Evolutionary conservation across 2,329 filamentous ascomycete genomes (phyloP).

Genomic region (Botryosphaeria dothidea): DNA sequence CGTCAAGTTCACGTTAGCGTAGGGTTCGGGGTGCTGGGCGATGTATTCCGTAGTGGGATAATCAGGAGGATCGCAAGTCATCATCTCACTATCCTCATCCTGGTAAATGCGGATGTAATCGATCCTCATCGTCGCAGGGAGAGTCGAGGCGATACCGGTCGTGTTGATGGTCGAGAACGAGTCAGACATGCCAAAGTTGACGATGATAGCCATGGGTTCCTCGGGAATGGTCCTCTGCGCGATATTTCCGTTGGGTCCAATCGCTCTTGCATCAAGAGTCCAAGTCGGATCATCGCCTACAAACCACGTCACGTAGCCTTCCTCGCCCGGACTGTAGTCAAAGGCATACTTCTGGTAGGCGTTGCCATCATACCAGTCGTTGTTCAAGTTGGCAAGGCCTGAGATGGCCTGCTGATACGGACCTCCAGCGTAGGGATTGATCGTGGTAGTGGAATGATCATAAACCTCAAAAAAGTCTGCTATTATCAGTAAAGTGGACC

Average conservation of each 20-base stretch:
- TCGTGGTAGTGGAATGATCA: constrained; percentile 52
- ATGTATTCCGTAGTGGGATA: constrained; percentile 71
- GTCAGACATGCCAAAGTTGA: constrained; percentile 71
- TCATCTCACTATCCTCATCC: constrained; percentile 55
- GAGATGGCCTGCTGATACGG: constrained; percentile 59
- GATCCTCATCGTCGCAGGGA: constrained; percentile 67
- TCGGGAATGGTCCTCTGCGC: constrained; percentile 65
- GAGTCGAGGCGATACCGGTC: constrained; percentile 53
- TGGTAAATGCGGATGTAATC: constrained; percentile 74
- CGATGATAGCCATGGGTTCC: constrained; percentile 67
- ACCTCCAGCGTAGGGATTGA: constrained; percentile 56
- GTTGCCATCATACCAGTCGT: constrained; percentile 56
- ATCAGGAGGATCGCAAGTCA: constrained; percentile 68
- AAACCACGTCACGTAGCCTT: constrained; percentile 68
- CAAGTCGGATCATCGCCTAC: constrained; percentile 66
- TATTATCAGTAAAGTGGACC: constrained; percentile 21
- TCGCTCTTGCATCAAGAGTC: constrained; percentile 60
- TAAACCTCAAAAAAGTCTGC: constrained; percentile 66
- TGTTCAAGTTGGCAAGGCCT: constrained; percentile 56
- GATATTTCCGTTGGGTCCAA: constrained; percentile 70
- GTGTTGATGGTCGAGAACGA: constrained; percentile 65
- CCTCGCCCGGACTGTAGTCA: constrained; percentile 58
- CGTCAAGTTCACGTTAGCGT: constrained; percentile 65
- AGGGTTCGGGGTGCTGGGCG: constrained; percentile 59
- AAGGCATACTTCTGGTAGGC: constrained; percentile 58